Conservation (phyloP, 495 filamentous ascomycete genomes). For the Chaetomium fimeti region DNA sequence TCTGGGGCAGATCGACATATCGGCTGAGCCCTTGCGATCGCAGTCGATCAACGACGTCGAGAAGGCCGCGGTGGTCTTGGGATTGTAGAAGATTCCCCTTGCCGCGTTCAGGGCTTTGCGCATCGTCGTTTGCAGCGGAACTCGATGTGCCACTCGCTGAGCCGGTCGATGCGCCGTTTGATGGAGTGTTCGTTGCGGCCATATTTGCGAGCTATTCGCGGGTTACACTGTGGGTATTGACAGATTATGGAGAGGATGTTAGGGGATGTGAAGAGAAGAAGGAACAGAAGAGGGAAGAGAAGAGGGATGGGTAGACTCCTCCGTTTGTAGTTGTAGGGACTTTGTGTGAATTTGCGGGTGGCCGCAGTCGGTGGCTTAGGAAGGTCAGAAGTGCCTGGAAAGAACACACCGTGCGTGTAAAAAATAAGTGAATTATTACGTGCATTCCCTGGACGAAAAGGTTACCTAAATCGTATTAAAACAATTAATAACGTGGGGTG, state of each 20-base stretch:
- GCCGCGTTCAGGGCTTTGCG: neutral
- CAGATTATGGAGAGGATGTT: too few relatives aligned
- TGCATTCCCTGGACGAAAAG: too few relatives aligned
- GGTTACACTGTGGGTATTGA: too few relatives aligned
- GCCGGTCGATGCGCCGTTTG: neutral
- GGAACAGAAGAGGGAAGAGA: neutral
- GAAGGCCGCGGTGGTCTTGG: slow-evolving; percentile 16
- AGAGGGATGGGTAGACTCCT: neutral
- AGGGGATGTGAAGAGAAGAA: neutral
- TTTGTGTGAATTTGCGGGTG: too few relatives aligned
- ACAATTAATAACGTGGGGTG: too few relatives aligned
- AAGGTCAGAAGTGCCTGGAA: neutral
- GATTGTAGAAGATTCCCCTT: neutral
- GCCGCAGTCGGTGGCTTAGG: neutral
- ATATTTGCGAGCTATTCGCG: neutral
- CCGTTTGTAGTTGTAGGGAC: too few relatives aligned
- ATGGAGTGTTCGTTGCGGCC: neutral
- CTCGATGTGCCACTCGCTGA: neutral
- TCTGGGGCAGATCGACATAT: slow-evolving; percentile 23
- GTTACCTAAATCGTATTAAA: too few relatives aligned
- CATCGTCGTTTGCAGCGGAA: neutral
- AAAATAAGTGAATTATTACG: too few relatives aligned
- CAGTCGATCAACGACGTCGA: slow-evolving; percentile 20
- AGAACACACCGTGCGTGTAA: too few relatives aligned
- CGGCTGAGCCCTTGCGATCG: slow-evolving; percentile 11